Percentiles rank a stretch among this genome's conserved stretches.
phyloP scores from a whole-genome alignment of 495 filamentous ascomycete species.

The Lentithecium fluviatile region DNA sequence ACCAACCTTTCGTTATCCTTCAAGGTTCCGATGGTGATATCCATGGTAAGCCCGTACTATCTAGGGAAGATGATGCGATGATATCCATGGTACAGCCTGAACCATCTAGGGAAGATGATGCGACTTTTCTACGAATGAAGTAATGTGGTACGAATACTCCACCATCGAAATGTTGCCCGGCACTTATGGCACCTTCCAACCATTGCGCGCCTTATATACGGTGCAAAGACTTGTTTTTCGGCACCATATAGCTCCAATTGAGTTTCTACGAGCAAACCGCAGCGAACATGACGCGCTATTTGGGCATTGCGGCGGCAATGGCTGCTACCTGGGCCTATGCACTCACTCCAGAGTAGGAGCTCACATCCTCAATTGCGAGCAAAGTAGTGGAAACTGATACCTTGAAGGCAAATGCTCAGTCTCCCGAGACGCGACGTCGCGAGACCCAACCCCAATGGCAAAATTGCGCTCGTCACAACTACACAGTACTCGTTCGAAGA shows the following conservation, averaged over 20 bases:
- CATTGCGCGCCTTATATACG: neutral
- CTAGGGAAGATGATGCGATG: neutral
- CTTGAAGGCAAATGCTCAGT: slow-evolving; percentile 31
- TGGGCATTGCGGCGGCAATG: slow-evolving; percentile 20
- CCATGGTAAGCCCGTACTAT: no score
- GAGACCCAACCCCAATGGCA: slow-evolving; percentile 24
- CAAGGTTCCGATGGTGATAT: no score
- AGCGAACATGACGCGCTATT: slow-evolving; percentile 21
- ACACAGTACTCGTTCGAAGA: slow-evolving; percentile 51
- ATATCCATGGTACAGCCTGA: neutral
- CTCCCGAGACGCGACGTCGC: slow-evolving; percentile 25
- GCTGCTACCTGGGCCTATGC: slow-evolving; percentile 23
- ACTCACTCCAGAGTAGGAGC: slow-evolving; percentile 25
- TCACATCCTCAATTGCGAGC: neutral
- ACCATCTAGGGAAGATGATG: slow-evolving; percentile 1
- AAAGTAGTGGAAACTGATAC: neutral
- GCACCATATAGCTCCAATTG: neutral
- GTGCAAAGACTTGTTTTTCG: neutral
- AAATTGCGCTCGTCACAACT: slow-evolving; percentile 37
- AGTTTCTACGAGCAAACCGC: neutral
- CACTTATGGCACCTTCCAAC: neutral
- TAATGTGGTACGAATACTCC: neutral
- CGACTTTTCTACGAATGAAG: neutral
- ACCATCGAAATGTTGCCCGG: neutral
- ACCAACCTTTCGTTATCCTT: neutral